Base-by-base conservation (phyloP, 441 rosid genomes). In the Mallotus japonicus region DNA sequence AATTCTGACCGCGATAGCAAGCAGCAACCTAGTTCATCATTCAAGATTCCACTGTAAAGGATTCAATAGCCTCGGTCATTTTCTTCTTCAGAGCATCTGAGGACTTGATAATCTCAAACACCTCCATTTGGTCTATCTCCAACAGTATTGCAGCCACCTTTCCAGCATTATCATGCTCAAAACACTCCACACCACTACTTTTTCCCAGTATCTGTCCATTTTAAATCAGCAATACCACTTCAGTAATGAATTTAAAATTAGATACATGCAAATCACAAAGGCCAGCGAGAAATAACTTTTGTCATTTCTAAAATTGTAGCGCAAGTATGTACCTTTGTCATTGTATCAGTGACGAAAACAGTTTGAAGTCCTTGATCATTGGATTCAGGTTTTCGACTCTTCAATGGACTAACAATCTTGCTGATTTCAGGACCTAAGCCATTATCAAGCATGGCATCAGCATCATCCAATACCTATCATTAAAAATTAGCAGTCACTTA, bases 51-150 rank as follows among this genome's bases (percentile, higher is more conserved):
- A 87, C 75, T 86, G 86, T 1, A 85, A 79, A 66, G 56, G 72
- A 75, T 75, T 68, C 82, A 83, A 89, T 66, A 24, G 96, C 97
- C 76, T 92, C 95, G 0, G 82, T 84, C 24, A 90, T 92, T 82
- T 90, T 92, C 8, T 76, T 80, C 81, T 82, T 86, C 32, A 90
- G 85, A 55, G 92, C 92, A 68, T 88, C 95, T 0, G 97, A 95
- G 42, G 97, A 88, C 78, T 92, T 90, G 0, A 89, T 73, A 62
- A 92, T 88, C 76, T 87, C 90, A 13, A 92, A 79, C 10, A 89
- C 87, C 85, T 92, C 97, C 0, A 89, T 82, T 46, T 89, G 92
- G 55, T 92, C 96, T 93, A 92, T 90, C 87, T 90, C 96, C 70
- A 92, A 75, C 75, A 92, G 64, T 92, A 92, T 92, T 11, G 95